Percentiles rank a stretch among this genome's conserved stretches.
Evolutionary conservation across 305 asterid species (phyloP).

Genomic region (Rubia peregrina): DNA sequence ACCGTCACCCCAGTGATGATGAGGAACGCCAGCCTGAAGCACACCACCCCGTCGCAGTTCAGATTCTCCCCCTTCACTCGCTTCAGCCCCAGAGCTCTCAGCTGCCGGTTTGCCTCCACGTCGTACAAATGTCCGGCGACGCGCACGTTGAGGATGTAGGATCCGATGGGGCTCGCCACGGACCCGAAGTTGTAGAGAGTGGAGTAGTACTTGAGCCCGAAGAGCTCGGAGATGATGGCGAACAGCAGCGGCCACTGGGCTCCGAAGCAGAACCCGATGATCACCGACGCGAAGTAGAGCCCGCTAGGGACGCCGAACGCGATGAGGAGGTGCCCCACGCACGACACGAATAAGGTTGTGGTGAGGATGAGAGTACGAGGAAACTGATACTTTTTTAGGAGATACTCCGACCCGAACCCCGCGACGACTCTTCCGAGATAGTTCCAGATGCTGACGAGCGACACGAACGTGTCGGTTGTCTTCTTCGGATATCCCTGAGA

Average conservation of each 20-base stretch:
- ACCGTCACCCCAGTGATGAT: constrained; percentile 54
- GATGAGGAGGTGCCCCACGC: constrained; percentile 58
- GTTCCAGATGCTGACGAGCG: constrained; percentile 82
- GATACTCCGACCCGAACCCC: constrained; percentile 56
- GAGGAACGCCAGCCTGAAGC: constrained; percentile 51
- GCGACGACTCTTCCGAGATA: constrained; percentile 62
- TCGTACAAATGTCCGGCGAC: constrained; percentile 64
- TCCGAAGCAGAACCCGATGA: constrained; percentile 82
- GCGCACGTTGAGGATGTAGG: constrained; percentile 52
- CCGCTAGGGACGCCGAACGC: constrained; percentile 58
- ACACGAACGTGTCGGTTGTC: constrained; percentile 61
- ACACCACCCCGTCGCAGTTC: constrained; percentile 49
- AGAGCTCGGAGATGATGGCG: constrained; percentile 74
- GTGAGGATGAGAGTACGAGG: constrained; percentile 63
- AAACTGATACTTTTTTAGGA: constrained; percentile 49
- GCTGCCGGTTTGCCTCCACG: constrained; percentile 57
- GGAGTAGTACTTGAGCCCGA: constrained; percentile 78
- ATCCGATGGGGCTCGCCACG: constrained; percentile 75
- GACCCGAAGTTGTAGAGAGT: constrained; percentile 72
- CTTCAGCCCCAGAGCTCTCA: constrained; percentile 22
- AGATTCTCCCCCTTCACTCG: constrained; percentile 42
- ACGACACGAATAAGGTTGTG: constrained; percentile 34
- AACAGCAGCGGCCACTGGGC: constrained; percentile 85
- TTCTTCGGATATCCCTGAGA: constrained; percentile 55
- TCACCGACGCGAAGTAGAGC: constrained; percentile 62